These are phyloP conservation scores for Speleostelium caveatum DNA, from an alignment of 78 protist genomes.

Conservation along the genomic window DNA sequence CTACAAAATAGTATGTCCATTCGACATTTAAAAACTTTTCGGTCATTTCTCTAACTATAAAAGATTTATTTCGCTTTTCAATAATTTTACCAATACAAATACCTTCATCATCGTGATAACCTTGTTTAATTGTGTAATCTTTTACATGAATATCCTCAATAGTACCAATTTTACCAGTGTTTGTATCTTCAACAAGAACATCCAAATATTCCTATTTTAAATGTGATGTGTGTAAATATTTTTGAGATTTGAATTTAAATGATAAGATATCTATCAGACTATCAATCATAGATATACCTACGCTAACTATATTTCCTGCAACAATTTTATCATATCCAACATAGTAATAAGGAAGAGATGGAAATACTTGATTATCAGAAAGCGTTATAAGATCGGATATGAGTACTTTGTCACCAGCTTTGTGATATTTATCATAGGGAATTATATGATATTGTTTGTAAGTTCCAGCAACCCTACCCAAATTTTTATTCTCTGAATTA, in stretches of 20 bases:
- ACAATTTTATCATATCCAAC: background rate
- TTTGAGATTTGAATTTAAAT: background rate
- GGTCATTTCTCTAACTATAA: background rate
- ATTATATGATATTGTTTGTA: background rate
- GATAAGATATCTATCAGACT: background rate
- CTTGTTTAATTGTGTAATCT: background rate
- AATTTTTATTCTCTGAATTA: background rate
- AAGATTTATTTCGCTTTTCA: background rate
- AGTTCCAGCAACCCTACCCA: background rate
- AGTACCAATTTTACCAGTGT: background rate
- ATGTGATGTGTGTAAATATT: background rate
- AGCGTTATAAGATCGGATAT: conserved; percentile 3
- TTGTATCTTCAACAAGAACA: background rate
- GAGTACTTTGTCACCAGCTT: background rate
- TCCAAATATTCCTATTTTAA: background rate
- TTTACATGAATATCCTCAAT: background rate
- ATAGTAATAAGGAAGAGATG: background rate
- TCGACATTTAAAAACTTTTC: background rate
- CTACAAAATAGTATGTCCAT: background rate
- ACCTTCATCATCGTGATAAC: background rate
- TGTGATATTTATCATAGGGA: background rate
- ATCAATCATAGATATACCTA: background rate
- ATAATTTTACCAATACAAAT: background rate
- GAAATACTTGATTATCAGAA: background rate
- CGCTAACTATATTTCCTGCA: background rate